Percentiles rank a stretch among this genome's conserved stretches.
Conservation (phyloP, 306 rosid genomes). For the Prunus persica region DNA sequence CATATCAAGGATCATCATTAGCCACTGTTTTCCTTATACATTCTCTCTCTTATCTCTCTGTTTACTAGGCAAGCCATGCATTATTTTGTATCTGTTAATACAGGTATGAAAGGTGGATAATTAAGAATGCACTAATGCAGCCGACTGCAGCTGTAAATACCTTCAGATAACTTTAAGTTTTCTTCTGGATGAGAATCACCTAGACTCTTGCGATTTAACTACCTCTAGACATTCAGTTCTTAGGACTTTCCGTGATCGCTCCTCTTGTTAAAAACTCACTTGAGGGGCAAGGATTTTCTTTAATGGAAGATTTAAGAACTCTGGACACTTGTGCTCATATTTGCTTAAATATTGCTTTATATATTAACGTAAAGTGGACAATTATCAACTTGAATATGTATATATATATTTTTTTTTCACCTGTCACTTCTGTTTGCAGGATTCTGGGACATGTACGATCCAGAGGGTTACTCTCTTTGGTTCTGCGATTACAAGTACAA, state of each 20-base stretch:
- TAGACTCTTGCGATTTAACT: not conserved
- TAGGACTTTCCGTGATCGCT: not conserved
- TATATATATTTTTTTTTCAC: not conserved
- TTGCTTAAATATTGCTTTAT: not conserved
- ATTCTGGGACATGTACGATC: conserved; percentile 95
- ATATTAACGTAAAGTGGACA: too few relatives aligned
- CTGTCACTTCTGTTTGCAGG: conserved; percentile 39
- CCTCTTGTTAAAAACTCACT: too few relatives aligned
- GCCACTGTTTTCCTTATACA: not conserved
- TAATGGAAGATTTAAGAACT: not conserved
- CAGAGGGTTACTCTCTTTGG: conserved; percentile 92
- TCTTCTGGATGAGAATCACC: not conserved
- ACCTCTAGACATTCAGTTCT: not conserved
- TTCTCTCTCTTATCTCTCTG: not conserved
- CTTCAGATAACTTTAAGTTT: too few relatives aligned
- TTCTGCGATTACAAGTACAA: conserved; percentile 78
- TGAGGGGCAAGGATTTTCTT: not conserved
- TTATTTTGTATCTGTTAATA: not conserved
- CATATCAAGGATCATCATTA: not conserved
- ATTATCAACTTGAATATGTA: too few relatives aligned
- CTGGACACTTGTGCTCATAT: not conserved
- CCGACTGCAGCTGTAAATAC: too few relatives aligned
- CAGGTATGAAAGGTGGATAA: not conserved
- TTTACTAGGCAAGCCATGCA: not conserved
- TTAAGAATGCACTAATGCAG: not conserved